Evolutionary conservation across 106 monocot genomes (phyloP).

Genomic region (Dactylorhiza incarnata): DNA sequence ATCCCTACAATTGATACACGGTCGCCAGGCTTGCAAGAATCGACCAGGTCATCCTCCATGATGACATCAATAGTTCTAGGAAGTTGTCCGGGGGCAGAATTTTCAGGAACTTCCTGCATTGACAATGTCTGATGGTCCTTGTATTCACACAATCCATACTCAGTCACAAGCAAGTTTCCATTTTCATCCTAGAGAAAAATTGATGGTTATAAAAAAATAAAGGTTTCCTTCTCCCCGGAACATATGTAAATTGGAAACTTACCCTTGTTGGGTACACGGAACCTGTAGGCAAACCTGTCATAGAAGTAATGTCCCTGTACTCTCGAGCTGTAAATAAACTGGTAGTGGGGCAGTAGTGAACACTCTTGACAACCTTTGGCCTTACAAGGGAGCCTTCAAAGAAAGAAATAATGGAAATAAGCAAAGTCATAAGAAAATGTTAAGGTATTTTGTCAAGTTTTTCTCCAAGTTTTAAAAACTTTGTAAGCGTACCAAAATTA

Average conservation of each 20-base stretch:
- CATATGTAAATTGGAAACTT: conserved; percentile 15
- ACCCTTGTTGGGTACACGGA: conserved; percentile 98
- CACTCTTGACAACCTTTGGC: conserved; percentile 96
- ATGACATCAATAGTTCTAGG: conserved; percentile 98
- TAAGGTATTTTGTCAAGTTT: background rate
- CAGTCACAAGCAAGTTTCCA: conserved; percentile 91
- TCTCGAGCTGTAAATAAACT: conserved; percentile 57
- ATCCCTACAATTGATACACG: conserved; percentile 81
- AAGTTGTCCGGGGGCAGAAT: conserved; percentile 94
- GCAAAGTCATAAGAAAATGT: background rate
- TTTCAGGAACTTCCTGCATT: conserved; percentile 99
- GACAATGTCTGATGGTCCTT: conserved; percentile 97
- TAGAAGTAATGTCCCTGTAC: conserved; percentile 91
- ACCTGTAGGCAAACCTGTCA: conserved; percentile 81
- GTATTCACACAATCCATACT: conserved; percentile 94
- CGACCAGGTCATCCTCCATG: conserved; percentile 93
- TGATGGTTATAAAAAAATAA: background rate
- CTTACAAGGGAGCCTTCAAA: conserved; percentile 88
- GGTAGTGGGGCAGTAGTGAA: conserved; percentile 87
- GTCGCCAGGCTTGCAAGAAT: conserved; percentile 97
- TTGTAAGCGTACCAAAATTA: too few species aligned
- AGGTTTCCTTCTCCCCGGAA: background rate
- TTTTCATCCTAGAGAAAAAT: conserved; percentile 69
- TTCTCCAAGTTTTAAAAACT: too few species aligned
- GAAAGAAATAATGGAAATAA: conserved; percentile 3